Base-by-base conservation (phyloP, 176 grass and related monocot species). In the Paspalum vaginatum region DNA sequence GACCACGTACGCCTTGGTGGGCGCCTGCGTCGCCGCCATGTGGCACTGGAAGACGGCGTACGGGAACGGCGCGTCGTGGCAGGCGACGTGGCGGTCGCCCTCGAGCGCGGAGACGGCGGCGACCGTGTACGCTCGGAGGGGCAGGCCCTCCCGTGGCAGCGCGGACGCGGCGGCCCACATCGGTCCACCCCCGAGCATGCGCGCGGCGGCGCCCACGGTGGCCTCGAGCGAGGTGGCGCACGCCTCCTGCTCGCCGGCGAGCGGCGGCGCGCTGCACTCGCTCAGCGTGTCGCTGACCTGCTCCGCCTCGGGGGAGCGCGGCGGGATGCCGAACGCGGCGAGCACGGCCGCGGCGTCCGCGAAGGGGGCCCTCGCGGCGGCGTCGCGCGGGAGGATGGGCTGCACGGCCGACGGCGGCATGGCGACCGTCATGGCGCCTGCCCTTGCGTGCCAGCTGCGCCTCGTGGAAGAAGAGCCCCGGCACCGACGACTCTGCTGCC, bases 41-140 rank as follows among this genome's bases (percentile, higher is more conserved):
- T 74, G 70, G 32, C 70, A 74, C 70, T 39, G 17, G 49, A 40
- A 74, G 4, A 74, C 70, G 50, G 70, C 70, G 16, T 39, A 74
- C 4, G 70, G 70, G 49, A 11, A 74, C 9, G 49, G 47, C 50
- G 8, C 46, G 27, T 39, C 32, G 50, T 74, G 70, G 70, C 70
- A 74, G 16, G 49, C 50, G 8, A 74, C 70, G 70, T 74, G 50
- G 15, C 5, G 27, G 70, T 40, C 26, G 32, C 68, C 68, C 22
- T 16, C 21, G 24, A 71, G 68, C 45, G 5, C 0, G 2, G 11
- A 0, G 68, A 71, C 68, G 0, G n/a, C n/a, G 1, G 4, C 6
- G 5, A 71, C 12, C n/a, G 8, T 22, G 68, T 71, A 71, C 45
- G 1, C 3, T 12, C 9, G 68, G 9, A 4, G 45, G 2, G 68